Percentiles rank a stretch among this genome's conserved stretches.
These are phyloP conservation scores for Hymenoscyphus occultus DNA, from an alignment of 2,329 filamentous ascomycete genomes.

Conservation along the genomic window DNA sequence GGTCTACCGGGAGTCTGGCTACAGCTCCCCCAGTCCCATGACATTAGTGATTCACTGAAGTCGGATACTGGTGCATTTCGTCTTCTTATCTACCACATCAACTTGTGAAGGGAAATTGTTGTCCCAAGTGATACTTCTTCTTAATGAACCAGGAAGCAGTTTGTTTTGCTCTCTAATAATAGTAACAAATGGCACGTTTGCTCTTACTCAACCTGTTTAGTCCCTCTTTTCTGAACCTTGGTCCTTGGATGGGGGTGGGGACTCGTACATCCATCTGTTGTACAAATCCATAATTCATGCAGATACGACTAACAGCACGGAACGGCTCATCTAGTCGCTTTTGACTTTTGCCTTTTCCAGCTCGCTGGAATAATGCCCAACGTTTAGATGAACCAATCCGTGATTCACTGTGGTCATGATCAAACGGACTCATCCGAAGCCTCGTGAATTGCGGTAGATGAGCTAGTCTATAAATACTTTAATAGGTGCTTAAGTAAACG, in stretches of 20 bases:
- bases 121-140: too few species aligned
- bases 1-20: too few species aligned
- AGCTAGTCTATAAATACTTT: neutral
- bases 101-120: too few species aligned
- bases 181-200: neutral
- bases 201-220: neutral
- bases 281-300: constrained; percentile 1
- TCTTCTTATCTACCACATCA: too few species aligned
- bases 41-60: too few species aligned
- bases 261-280: neutral
- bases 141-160: neutral
- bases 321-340: neutral
- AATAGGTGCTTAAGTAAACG: neutral
- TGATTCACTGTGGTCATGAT: neutral
- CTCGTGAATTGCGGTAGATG: neutral
- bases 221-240: neutral
- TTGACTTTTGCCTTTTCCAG: neutral
- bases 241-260: neutral
- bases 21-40: too few species aligned
- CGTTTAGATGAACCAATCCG: neutral
- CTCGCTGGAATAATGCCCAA: neutral
- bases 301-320: neutral
- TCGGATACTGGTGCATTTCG: too few species aligned
- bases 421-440: neutral
- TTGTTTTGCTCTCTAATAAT: neutral